These are phyloP conservation scores for Salvia hispanica DNA, from an alignment of 257 asterid genomes.

Conservation along the genomic window DNA sequence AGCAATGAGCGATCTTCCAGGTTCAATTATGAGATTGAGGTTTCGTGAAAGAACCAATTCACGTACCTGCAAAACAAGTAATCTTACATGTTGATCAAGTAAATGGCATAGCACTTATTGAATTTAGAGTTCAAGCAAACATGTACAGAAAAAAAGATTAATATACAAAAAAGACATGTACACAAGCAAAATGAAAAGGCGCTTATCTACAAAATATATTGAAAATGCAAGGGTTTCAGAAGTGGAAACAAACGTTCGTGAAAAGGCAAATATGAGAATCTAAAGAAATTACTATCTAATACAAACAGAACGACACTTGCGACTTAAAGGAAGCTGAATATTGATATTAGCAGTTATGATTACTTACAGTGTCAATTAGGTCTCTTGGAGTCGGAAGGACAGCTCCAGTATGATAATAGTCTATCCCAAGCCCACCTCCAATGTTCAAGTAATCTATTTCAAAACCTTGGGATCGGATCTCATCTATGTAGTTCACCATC, in stretches of 20 bases:
- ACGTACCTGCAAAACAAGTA: conserved; percentile 59
- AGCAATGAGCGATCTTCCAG: conserved; percentile 93
- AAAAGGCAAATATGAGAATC: no score
- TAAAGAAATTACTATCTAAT: neutral
- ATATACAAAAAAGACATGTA: neutral
- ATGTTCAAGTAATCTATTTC: conserved; percentile 82
- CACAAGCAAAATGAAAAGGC: neutral
- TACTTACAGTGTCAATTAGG: conserved; percentile 80
- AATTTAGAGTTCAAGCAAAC: neutral
- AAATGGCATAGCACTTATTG: neutral
- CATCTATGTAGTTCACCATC: conserved; percentile 90
- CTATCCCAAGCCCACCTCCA: conserved; percentile 98
- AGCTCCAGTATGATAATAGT: conserved; percentile 89
- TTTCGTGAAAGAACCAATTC: conserved; percentile 81
- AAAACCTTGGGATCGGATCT: conserved; percentile 91
- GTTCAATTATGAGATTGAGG: conserved; percentile 91
- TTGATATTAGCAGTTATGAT: conserved; percentile 17
- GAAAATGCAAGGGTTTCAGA: no score
- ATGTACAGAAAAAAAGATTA: no score
- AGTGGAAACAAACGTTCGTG: no score
- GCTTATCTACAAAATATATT: neutral
- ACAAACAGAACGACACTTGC: neutral
- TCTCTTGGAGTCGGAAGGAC: conserved; percentile 90
- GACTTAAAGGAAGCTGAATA: neutral
- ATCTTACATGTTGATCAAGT: neutral